Evolutionary conservation across 352 stramenopile genomes (phyloP).

Genomic region (Globisporangium cederbergense): DNA sequence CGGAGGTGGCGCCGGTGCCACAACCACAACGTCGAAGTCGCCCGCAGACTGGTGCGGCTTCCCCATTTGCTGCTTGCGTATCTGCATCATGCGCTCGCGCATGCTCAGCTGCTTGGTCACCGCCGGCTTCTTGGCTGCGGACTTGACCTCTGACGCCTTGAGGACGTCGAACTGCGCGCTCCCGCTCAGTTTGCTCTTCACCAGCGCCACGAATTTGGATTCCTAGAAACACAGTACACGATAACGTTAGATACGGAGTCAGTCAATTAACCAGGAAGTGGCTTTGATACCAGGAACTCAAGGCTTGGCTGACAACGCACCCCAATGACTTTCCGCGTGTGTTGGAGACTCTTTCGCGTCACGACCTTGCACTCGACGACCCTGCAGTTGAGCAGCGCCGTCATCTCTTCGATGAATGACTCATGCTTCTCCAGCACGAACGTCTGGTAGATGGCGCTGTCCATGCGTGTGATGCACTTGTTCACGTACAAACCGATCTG

Average conservation of each 20-base stretch:
- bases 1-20: neutral
- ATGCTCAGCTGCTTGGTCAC: conserved; percentile 43
- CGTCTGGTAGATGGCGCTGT: conserved; percentile 28
- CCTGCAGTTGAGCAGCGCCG: conserved; percentile 57
- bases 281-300: too few species aligned
- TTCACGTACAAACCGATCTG: conserved; percentile 37
- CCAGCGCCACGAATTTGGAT: conserved; percentile 44
- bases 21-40: conserved; percentile 11
- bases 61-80: conserved; percentile 40
- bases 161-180: conserved; percentile 55
- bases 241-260: too few species aligned
- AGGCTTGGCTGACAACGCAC: conserved; percentile 21
- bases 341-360: conserved; percentile 47
- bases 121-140: conserved; percentile 14
- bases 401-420: conserved; percentile 56
- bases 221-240: conserved; percentile 25
- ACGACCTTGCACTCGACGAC: conserved; percentile 67
- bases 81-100: conserved; percentile 50
- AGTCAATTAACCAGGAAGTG: neutral
- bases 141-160: conserved; percentile 54
- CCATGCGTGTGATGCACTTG: conserved; percentile 52
- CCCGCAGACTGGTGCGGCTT: conserved; percentile 6
- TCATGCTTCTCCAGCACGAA: conserved; percentile 41
- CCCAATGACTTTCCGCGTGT: conserved; percentile 41
- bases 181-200: conserved; percentile 53